Percentiles rank a stretch among this genome's conserved stretches.
Conservation (phyloP, 208 protist genomes). For the Acanthamoeba pearcei region DNA sequence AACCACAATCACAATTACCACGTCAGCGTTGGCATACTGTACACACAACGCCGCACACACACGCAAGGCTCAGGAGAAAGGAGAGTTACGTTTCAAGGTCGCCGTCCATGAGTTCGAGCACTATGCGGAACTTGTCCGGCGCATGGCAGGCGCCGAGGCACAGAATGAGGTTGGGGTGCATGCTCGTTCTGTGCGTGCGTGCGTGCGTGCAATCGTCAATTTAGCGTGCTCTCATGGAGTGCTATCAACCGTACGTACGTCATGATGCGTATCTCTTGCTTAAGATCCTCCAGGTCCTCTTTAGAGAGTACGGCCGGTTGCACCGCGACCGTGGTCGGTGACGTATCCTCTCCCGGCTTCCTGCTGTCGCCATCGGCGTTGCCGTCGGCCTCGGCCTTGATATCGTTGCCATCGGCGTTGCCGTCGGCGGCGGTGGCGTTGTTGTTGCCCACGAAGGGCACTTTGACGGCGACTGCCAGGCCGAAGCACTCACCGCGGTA, state of each 20-base stretch:
- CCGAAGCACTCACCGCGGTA: slow-evolving; percentile 67
- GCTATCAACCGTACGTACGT: background rate
- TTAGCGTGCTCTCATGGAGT: too few species aligned
- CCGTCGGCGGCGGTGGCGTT: background rate
- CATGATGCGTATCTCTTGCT: slow-evolving; percentile 68
- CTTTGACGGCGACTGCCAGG: slow-evolving; percentile 46
- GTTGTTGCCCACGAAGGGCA: slow-evolving; percentile 24
- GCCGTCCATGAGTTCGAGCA: slow-evolving; percentile 73
- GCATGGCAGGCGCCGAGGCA: slow-evolving; percentile 38
- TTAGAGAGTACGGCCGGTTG: background rate
- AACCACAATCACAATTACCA: background rate
- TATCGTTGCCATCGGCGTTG: background rate
- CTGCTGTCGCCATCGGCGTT: background rate
- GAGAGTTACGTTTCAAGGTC: slow-evolving; percentile 9
- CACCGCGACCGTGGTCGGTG: background rate
- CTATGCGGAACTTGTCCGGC: slow-evolving; percentile 65
- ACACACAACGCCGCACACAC: background rate
- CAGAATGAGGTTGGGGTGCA: slow-evolving; percentile 69
- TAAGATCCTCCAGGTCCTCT: slow-evolving; percentile 57
- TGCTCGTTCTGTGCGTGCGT: background rate
- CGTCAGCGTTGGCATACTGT: background rate
- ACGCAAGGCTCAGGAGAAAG: background rate
- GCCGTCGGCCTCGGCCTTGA: background rate
- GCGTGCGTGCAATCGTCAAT: background rate
- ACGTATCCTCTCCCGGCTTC: background rate